Conservation (phyloP, 176 grass and related monocot genomes). For the Avena insularis region DNA sequence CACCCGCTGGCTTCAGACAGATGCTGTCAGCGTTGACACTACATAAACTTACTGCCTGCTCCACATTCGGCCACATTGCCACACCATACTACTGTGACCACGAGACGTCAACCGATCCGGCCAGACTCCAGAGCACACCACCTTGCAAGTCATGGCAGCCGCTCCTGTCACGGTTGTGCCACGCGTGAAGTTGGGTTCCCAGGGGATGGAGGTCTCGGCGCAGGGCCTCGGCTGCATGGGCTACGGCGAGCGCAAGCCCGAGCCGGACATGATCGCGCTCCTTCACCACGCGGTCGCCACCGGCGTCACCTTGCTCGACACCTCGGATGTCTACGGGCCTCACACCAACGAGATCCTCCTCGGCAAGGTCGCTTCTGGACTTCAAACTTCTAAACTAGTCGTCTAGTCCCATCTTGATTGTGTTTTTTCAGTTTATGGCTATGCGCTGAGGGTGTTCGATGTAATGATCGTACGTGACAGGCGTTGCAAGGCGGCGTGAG, state of each 20-base stretch:
- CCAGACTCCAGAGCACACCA: too few species aligned
- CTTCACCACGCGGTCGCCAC: conserved; percentile 68
- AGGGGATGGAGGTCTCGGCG: conserved; percentile 73
- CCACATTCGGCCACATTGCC: too few species aligned
- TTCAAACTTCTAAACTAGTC: too few species aligned
- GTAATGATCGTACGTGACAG: conserved; percentile 33
- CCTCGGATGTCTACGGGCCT: conserved; percentile 79
- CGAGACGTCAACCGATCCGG: too few species aligned
- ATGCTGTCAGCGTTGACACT: too few species aligned
- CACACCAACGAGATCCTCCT: conserved; percentile 80
- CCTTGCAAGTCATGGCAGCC: background rate
- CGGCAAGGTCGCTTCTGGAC: conserved; percentile 50
- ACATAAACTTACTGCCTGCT: too few species aligned
- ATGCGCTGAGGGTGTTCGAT: too few species aligned
- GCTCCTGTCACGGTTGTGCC: background rate
- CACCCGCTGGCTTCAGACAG: too few species aligned
- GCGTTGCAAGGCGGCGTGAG: conserved; percentile 40
- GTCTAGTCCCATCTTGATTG: too few species aligned
- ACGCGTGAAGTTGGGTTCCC: conserved; percentile 59
- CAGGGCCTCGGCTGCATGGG: conserved; percentile 82
- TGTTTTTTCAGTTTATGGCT: too few species aligned
- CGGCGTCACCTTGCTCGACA: conserved; percentile 75
- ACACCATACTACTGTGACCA: too few species aligned
- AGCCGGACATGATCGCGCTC: conserved; percentile 74
- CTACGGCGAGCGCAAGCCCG: conserved; percentile 68